These are phyloP conservation scores for Flagelloscypha sp. DNA, from an alignment of 768 basidiomycete species.

Conservation along the genomic window DNA sequence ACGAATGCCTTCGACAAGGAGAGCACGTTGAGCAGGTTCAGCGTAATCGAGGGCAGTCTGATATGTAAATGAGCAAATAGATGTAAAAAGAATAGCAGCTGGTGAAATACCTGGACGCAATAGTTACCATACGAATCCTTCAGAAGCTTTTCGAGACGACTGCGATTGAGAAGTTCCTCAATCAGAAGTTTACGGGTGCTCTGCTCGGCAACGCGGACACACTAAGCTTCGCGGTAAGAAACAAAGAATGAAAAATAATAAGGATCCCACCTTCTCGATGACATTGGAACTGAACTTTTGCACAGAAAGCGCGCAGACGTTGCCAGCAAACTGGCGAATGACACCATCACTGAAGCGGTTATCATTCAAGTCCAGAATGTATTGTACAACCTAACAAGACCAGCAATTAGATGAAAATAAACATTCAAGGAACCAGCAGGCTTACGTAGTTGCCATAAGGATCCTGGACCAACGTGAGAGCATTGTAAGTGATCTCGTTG, in stretches of 20 bases:
- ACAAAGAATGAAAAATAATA: constrained; percentile 3
- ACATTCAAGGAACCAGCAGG: constrained; percentile 7
- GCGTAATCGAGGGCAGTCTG: constrained; percentile 98
- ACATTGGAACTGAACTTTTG: constrained; percentile 99
- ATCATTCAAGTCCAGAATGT: constrained; percentile 97
- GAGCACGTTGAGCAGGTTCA: constrained; percentile 83
- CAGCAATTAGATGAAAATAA: neutral
- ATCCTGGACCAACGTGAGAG: constrained; percentile 94
- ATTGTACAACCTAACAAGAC: constrained; percentile 78
- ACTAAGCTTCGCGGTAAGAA: too few relatives aligned
- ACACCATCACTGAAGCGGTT: constrained; percentile 96
- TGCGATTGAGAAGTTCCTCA: constrained; percentile 89
- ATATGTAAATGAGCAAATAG: constrained; percentile 9
- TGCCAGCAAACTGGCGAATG: constrained; percentile 95
- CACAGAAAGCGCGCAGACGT: constrained; percentile 94
- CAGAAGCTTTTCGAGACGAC: constrained; percentile 88
- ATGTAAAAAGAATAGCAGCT: constrained; percentile 3
- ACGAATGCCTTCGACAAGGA: constrained; percentile 94
- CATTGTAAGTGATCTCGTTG: constrained; percentile 98
- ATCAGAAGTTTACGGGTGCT: constrained; percentile 90
- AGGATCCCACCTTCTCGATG: constrained; percentile 72
- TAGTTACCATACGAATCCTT: constrained; percentile 97
- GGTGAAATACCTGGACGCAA: constrained; percentile 67
- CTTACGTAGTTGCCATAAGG: constrained; percentile 89
- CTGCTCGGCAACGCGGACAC: constrained; percentile 92